Evolutionary conservation across 805 yeast genomes (phyloP).

Genomic region (Saccharomyces jurei): DNA sequence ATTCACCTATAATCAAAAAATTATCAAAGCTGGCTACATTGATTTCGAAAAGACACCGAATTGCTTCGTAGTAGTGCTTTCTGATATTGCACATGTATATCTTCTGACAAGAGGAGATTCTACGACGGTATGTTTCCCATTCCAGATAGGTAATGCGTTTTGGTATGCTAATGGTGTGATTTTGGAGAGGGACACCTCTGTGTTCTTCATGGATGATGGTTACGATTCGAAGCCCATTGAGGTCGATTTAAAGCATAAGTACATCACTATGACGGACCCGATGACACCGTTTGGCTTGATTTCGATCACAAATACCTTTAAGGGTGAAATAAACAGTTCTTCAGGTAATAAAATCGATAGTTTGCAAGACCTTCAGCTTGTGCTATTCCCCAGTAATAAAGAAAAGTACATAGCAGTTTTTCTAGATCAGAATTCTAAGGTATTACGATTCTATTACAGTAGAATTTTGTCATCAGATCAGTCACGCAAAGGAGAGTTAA

Average conservation of each 20-base stretch:
- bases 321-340: slow-evolving; percentile 35
- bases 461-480: slow-evolving; percentile 9
- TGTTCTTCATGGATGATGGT: not conserved
- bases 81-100: slow-evolving; percentile 55
- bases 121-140: slow-evolving; percentile 61
- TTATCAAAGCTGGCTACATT: slow-evolving; percentile 57
- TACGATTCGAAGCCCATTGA: slow-evolving; percentile 3
- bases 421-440: slow-evolving; percentile 11
- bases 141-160: slow-evolving; percentile 50
- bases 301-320: slow-evolving; percentile 52
- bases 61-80: slow-evolving; percentile 53
- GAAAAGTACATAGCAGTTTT: slow-evolving; percentile 26
- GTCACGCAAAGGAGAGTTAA: slow-evolving; percentile 1
- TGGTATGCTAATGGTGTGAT: slow-evolving; percentile 63
- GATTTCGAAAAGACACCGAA: slow-evolving; percentile 32
- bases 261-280: slow-evolving; percentile 68
- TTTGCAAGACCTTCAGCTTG: slow-evolving; percentile 11
- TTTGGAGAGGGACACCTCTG: slow-evolving; percentile 40
- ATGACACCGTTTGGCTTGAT: slow-evolving; percentile 64
- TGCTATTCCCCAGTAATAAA: slow-evolving; percentile 21
- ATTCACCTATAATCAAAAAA: slow-evolving; percentile 40
- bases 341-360: slow-evolving; percentile 30
- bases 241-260: slow-evolving; percentile 25
- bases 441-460: slow-evolving; percentile 21
- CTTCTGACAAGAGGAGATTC: slow-evolving; percentile 47